These are phyloP conservation scores for Fusarium siculi DNA, from an alignment of 2,329 filamentous ascomycete species.

Conservation along the genomic window DNA sequence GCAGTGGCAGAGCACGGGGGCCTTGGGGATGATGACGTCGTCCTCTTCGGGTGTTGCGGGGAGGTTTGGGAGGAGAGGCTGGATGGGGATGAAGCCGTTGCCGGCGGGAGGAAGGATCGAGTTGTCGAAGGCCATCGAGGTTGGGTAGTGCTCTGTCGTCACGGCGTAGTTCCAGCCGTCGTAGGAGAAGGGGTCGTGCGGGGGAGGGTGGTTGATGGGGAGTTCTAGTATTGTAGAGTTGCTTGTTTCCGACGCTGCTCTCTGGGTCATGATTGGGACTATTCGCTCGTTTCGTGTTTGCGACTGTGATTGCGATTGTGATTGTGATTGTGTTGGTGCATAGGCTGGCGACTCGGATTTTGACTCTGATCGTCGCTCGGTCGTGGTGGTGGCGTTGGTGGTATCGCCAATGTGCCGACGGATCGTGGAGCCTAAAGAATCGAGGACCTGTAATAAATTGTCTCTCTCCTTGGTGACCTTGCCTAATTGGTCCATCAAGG, in stretches of 20 bases:
- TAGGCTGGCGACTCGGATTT: background rate
- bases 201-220: slow-evolving; percentile 5
- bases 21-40: slow-evolving; percentile 21
- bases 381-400: background rate
- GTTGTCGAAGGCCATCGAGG: slow-evolving; percentile 15
- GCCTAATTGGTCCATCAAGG: slow-evolving; percentile 43
- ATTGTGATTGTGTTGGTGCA: background rate
- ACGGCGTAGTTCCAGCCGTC: slow-evolving; percentile 12
- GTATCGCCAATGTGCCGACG: slow-evolving; percentile 26
- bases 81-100: background rate
- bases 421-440: slow-evolving; percentile 27
- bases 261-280: background rate
- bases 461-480: slow-evolving; percentile 42
- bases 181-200: slow-evolving; percentile 4
- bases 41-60: background rate
- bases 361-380: background rate
- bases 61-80: background rate
- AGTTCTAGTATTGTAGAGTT: slow-evolving; percentile 12
- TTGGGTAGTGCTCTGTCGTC: background rate
- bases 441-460: slow-evolving; percentile 26
- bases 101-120: slow-evolving; percentile 3
- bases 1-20: slow-evolving; percentile 12
- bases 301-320: background rate
- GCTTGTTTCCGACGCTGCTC: slow-evolving; percentile 13
- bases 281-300: background rate